Evolutionary conservation across 73 alveolate genomes (phyloP), one percentile per base, ranked within the genome.

Genomic region (Tetrahymena elliotti): DNA sequence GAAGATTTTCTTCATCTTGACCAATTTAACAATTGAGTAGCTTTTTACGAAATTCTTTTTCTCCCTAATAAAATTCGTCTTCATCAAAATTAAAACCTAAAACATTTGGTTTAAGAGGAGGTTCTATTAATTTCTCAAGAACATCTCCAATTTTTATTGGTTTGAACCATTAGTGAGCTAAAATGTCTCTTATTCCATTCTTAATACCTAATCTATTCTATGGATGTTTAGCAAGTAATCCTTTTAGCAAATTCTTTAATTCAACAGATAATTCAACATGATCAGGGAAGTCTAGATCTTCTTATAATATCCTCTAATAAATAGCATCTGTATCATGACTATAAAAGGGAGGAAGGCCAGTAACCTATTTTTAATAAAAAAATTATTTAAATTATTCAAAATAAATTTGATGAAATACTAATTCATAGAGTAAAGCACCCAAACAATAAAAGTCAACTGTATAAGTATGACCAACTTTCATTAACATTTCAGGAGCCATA

Each of bases 151-250:
- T 95, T 40, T 96, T 95, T 0, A 95, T 93, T 34, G 83, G 93
- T 33, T 82, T 37, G 54, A 96, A 96, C 95, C 96, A 96, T 27
- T 95, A 95, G 88, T 94, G 97, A 36, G 94, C 95, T 41, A 94
- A 31, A 13, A 96, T 95, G 84, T 96, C 97, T 92, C 54, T 40
- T 3, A 95, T 93, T 8, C 98, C 98, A 52, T 47, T 35, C 24
- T 53, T 84, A 16, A 97, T 83, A 11, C 99, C 99, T 93, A 98
- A 37, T 96, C 99, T 97, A 94, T 96, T 54, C 52, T 41, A 52
- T 1, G 99, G 99, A 31, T 98, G 98, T 95, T 98, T 98, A 35
- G 93, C 95, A 15, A 98, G 88, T 53, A 98, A 95, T 15, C 96
- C 96, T 82, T 94, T 95, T 93, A 98, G 93, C 88, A 98, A 96